Conservation (phyloP, 371 early-diverging fungal genomes). For the Mortierella sp. region DNA sequence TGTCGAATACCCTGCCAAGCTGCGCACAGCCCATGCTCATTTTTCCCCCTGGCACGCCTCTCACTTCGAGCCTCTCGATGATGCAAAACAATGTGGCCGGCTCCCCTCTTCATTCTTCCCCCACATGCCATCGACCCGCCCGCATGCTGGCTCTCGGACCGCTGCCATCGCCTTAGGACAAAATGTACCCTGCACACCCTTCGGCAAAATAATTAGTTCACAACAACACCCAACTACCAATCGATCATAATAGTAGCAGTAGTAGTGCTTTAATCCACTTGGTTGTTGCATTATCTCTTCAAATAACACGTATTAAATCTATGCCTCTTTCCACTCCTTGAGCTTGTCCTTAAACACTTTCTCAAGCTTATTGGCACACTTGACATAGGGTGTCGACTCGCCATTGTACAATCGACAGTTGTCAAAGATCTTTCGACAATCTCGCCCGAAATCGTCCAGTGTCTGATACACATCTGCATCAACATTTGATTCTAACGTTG, state of each 20-base stretch:
- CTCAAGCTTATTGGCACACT: slow-evolving; percentile 82
- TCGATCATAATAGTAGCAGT: background rate
- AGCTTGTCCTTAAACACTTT: slow-evolving; percentile 77
- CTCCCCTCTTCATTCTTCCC: background rate
- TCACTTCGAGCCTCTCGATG: background rate
- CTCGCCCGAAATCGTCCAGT: slow-evolving; percentile 81
- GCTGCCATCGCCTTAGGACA: background rate
- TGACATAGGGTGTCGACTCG: slow-evolving; percentile 83
- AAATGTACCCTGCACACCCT: background rate
- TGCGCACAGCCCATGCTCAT: slow-evolving; percentile 10
- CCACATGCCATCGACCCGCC: slow-evolving; percentile 2
- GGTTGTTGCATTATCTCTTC: background rate
- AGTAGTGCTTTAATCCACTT: no score
- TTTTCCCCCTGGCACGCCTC: background rate
- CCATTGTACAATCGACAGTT: slow-evolving; percentile 93
- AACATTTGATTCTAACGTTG: slow-evolving; percentile 82
- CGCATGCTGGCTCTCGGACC: background rate
- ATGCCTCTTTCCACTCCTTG: slow-evolving; percentile 58
- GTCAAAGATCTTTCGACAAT: slow-evolving; percentile 86
- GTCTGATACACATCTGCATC: slow-evolving; percentile 82
- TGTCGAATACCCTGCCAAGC: background rate
- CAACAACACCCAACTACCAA: no score
- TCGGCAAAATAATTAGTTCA: slow-evolving; percentile 7
- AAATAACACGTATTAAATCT: background rate
- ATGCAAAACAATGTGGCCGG: background rate